Evolutionary conservation across 495 filamentous ascomycete genomes (phyloP), one percentile per base, ranked within the genome.

Genomic region (Hypoxylon cercidicola): DNA sequence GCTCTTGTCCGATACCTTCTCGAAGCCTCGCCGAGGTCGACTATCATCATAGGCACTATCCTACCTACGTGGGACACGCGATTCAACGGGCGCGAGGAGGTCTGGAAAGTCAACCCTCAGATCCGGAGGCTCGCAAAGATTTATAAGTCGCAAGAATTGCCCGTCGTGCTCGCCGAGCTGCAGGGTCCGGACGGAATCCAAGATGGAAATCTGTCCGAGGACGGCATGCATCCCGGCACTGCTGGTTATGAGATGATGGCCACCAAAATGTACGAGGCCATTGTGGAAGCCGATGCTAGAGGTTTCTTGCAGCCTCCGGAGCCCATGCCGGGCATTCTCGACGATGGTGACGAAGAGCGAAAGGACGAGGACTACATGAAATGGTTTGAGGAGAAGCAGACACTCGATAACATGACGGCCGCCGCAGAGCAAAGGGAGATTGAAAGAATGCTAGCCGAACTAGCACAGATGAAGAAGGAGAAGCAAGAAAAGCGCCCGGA

Each of bases 231-330:
- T 34, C 74, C 74, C 8, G 66, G 68, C 43, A 73, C 73, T 18
- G 32, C 60, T 20, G 74, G 74, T 1, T 76, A 76, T 47, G 69
- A 75, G 25, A 75, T 72, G 71, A 76, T 76, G 72, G 72, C 72
- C 8, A 73, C 71, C 15, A 73, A 73, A 47, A 66, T 73, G 68
- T 71, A 69, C 37, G 45, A 73, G 15, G 71, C 71, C 30, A 73
- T 73, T 16, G 23, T 73, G 2, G 71, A 73, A 49, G 71, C 71
- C 0, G 71, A 73, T 62, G 64, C 71, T 9, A 60, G 39, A 40
- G 71, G 71, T 2, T 73, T 71, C 30, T 44, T 73, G 21, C 71
- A 73, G 47, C 63, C 71, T 2, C 68, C 71, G 4, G 71, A 56
- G 49, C 50, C 71, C 0, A 55, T 73, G 6, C 34, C 21, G 53